Base-by-base conservation (phyloP, 805 yeast genomes). In the Yarrowia divulgata region DNA sequence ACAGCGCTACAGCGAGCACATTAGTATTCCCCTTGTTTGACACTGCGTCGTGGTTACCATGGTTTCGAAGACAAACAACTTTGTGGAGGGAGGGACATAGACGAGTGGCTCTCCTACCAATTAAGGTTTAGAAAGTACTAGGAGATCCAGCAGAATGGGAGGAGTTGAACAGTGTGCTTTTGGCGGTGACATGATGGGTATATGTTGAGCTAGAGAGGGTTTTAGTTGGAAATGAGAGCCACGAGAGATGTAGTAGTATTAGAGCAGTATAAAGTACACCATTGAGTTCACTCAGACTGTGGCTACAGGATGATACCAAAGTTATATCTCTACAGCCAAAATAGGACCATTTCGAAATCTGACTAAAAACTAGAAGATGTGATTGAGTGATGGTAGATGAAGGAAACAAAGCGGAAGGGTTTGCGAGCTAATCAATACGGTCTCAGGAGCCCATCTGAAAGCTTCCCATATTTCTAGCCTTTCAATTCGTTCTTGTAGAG, bases 1-100 rank as follows among this genome's bases (percentile, higher is more conserved):
- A 8, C 50, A 23, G n/a, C 34, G 32, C n/a, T 45, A 9, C 48
- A 45, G 23, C n/a, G 9, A 2, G 40, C 10, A 8, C 8, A 18
- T 8, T 50, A 50, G 34, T 50, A 50, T 50, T 35, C 18, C 16
- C 57, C n/a, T 50, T 34, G 39, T 34, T 13, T 12, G 40, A 1
- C 9, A n/a, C n/a, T 50, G 57, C 57, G 23, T 18, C 42, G 52
- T 50, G 40, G 57, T 50, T 50, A 35, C 40, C 57, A 35, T 50
- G 57, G 57, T 35, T 34, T 34, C 40, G 16, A 14, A n/a, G 9
- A 32, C 18, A 16, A 16, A n/a, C 43, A 50, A 16, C 39, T n/a
- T 32, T 16, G 13, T 8, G 29, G 10, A 49, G 32, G 8, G 13
- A n/a, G 19, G 14, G 13, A 13, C 16, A 5, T 18, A 16, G 23